Base-by-base conservation (phyloP, 805 yeast species). In the Saturnispora besseyi region DNA sequence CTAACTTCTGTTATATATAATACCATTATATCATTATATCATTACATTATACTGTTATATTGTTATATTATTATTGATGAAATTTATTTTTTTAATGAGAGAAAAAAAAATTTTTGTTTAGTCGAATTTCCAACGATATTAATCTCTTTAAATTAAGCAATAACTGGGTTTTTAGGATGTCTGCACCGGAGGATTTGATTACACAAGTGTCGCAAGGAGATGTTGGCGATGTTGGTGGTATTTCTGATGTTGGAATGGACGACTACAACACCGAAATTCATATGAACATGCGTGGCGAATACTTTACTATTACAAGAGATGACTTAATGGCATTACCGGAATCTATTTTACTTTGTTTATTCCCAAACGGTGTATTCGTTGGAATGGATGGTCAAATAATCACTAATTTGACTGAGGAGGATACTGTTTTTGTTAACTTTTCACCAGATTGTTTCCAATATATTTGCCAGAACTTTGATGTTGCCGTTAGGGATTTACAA, bases 271-370 rank as follows among this genome's bases (percentile, higher is more conserved):
- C 90, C 5, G 75, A 80, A 53, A 86, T 91, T 49, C 82, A 79
- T 60, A 73, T 91, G 67, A 82, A 87, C 60, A 76, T 91, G 48
- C 77, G 96, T 45, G 96, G 95, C 18, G 68, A 67, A 15, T 69
- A 74, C 54, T 88, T 90, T 65, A 78, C 80, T 45, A 82, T 93
- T 44, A 81, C 95, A 5, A 75, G 96, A 54, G 95, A 87, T 58
- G 96, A 88, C 63, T 75, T 93, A 56, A 83, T 90, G 87, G 81
- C 88, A 47, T 71, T 93, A 31, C 99, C 99, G 0, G 99, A 93
- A 63, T 81, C 90, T 53, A 79, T 93, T 24, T 70, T 93, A 51
- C 76, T 90, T 49, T 87, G 96, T 59, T 69, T 93, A 22, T 87
- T 88, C 61, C 96, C 96, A 13, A 87, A 86, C 56, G 96, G 97